phyloP scores from a whole-genome alignment of 2,329 filamentous ascomycete genomes.

The Sordariomycetes sp. region DNA sequence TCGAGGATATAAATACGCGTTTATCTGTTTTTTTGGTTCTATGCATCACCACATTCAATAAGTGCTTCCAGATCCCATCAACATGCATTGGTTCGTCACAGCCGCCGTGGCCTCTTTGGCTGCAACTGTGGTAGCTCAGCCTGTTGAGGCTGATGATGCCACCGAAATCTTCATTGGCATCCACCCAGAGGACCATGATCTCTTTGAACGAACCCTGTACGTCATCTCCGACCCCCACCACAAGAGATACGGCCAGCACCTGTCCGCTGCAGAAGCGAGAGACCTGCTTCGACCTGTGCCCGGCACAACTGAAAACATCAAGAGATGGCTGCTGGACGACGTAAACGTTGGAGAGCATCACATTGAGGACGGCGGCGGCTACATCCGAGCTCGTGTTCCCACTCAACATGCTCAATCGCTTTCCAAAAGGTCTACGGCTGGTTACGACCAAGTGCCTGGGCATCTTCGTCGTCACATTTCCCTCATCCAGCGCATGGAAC shows the following conservation, averaged over 20 bases:
- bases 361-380: constrained; percentile 23
- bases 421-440: constrained; percentile 6
- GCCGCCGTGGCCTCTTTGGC: background rate
- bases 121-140: background rate
- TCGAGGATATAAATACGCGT: too few species aligned
- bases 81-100: too few species aligned
- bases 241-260: constrained; percentile 36
- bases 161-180: constrained; percentile 20
- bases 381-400: constrained; percentile 31
- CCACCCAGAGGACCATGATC: constrained; percentile 10
- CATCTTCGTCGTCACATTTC: constrained; percentile 22
- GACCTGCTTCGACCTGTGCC: constrained; percentile 34
- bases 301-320: constrained; percentile 27
- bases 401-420: constrained; percentile 26
- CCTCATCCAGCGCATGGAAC: constrained; percentile 39
- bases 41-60: too few species aligned
- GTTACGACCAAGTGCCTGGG: constrained; percentile 24
- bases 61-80: too few species aligned
- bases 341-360: constrained; percentile 25
- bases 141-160: background rate
- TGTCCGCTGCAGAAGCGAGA: constrained; percentile 37
- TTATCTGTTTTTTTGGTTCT: too few species aligned
- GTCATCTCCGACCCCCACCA: constrained; percentile 39
- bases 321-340: constrained; percentile 32
- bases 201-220: constrained; percentile 32